Base-by-base conservation (phyloP, 441 rosid genomes). In the Pelargonium australe region DNA sequence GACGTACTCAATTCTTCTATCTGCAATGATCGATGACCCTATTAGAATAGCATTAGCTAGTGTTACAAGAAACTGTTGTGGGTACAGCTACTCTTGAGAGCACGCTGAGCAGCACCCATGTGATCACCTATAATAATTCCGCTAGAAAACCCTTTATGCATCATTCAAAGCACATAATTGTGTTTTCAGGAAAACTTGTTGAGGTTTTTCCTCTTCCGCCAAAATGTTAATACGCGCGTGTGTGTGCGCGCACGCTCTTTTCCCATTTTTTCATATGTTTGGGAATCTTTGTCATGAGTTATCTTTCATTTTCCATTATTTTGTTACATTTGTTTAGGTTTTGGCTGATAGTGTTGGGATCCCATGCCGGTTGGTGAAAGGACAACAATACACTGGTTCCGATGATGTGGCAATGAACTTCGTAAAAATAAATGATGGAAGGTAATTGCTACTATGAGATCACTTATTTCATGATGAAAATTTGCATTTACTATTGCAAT, bases 341-440 rank as follows among this genome's bases (percentile, higher is more conserved):
- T 84, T 94, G 85, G 95, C 95, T 61, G 99, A 94, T 79, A 80
- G 85, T 69, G 79, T 82, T 67, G 89, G 88, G 65, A 86, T 94
- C 80, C 96, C 92, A 65, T 91, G 99, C 77, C 92, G 95, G 40
- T 83, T 94, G 75, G 97, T 94, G 74, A 94, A 91, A 78, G 99
- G 96, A 73, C 94, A 82, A 68, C 91, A 85, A 65, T 94, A 88
- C 70, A 89, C 97, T 0, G 96, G 99, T 79, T 89, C 95, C 0
- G 92, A 84, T 64, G 95, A 94, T 66, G 96, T 86, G 64, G 99
- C 97, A 64, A 87, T 94, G 88, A 91, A 91, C 87, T 88, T 89
- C 80, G 91, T 94, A 40, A 91, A 87, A 82, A 63, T 91, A 73
- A 92, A 86, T 66, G 97, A 94, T 79, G 97, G 97, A 84, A 89